Evolutionary conservation across 164 flowering plant genomes (phyloP), one percentile per base, ranked within the genome.

Genomic region (Hamamelis virginiana): DNA sequence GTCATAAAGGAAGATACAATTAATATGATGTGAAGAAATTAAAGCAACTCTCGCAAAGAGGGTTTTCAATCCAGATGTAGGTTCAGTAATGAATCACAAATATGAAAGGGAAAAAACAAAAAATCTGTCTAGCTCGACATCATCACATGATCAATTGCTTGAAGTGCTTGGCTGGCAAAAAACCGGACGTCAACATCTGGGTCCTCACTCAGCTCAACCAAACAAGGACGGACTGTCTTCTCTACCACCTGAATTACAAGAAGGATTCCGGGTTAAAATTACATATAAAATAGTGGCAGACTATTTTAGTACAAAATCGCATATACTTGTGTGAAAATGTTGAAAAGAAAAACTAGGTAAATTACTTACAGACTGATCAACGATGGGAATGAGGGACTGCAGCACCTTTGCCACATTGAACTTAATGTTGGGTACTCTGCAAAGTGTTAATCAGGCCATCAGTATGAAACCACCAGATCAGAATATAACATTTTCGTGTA

Each of bases 361-460:
- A 22, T 44, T 23, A 77, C 93, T 85, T 81, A 90, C 98, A 45
- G 97, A 83, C 19, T 87, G 96, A 65, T 91, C 96, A 33, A 95
- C 92, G 47, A 89, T 85, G 16, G 94, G 90, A 78, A 87, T 81
- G 59, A 92, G 86, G 22, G 98, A 88, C 80, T 89, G 96, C 82
- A 95, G 74, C 77, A 95, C 97, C 85, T 95, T 92, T 0, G 97
- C 98, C 61, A 89, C 98, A 75, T 92, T 92, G 75, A 95, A 92
- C 80, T 89, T 95, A 77, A 95, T 89, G 78, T 95, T 92, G 26
- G 97, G 97, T 43, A 89, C 94, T 80, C 94, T 89, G 86, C 22
- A 21, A 69, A 41, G 48, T 0, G n/a, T 22, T 23, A 67, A 27
- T 56, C 22, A 60, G 60, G 1, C 23, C 16, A 66, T 26, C 22